These are phyloP conservation scores for Plasmodium gonderi DNA, from an alignment of 169 alveolate species.

Conservation along the genomic window DNA sequence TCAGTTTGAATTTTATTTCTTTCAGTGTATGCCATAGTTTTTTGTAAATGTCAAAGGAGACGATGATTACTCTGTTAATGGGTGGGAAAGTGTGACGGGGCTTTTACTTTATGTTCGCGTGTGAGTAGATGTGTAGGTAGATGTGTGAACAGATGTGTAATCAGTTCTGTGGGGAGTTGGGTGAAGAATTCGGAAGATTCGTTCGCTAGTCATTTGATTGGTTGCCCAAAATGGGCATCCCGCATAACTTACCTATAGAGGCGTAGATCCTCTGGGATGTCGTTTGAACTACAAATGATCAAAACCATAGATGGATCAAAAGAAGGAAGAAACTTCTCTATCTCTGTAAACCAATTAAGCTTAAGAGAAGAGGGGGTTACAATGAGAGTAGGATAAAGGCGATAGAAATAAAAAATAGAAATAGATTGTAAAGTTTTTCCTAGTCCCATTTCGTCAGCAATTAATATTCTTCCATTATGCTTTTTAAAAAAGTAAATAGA, in stretches of 20 bases:
- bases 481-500: constrained; percentile 44
- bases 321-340: constrained; percentile 93
- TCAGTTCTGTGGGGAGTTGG: neutral
- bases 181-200: too few species aligned
- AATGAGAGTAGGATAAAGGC: constrained; percentile 91
- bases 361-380: constrained; percentile 95
- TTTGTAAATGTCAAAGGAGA: constrained; percentile 44
- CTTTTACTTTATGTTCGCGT: neutral
- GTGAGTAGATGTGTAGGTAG: neutral
- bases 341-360: constrained; percentile 96
- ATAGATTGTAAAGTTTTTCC: constrained; percentile 95
- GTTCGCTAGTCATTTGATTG: too few species aligned
- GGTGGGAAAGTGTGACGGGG: neutral
- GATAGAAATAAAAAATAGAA: constrained; percentile 84
- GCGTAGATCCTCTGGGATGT: neutral
- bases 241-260: neutral
- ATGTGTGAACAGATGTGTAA: neutral
- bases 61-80: constrained; percentile 1
- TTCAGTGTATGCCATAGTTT: constrained; percentile 9
- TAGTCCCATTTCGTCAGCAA: constrained; percentile 97
- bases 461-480: constrained; percentile 86
- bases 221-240: too few species aligned
- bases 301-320: constrained; percentile 87
- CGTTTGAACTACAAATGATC: constrained; percentile 92
- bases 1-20: constrained; percentile 21